Evolutionary conservation across 495 filamentous ascomycete genomes (phyloP), one percentile per base, ranked within the genome.

Genomic region (Neurospora sp.): DNA sequence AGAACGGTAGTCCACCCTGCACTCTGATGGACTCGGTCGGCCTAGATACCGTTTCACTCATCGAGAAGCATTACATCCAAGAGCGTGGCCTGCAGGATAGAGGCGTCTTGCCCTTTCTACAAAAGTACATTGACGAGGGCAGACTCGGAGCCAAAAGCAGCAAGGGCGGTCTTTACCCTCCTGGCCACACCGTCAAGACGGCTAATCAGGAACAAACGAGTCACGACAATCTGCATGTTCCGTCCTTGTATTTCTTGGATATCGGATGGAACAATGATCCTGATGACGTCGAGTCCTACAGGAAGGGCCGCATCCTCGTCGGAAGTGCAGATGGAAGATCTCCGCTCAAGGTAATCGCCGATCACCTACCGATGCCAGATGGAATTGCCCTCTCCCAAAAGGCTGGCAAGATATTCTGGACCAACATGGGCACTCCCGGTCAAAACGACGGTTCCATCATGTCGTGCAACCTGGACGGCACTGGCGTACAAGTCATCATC

Each of bases 31-130:
- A 77, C 48, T 74, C 73, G 9, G 75, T 89, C 34, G 87, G 87
- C 7, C 80, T 89, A 4, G 86, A 89, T 70, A 89, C 87, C 0
- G 84, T 89, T 13, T 79, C 81, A 3, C 72, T 82, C 66, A 82
- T 82, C 34, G 82, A 83, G 69, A 37, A 81, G 39, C 79, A 83
- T 66, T 83, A 82, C 73, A 79, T 87, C 36, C n/a, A 80, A 13
- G 85, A 87, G 73, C 83, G 86, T 17, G 79, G 78, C 6, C 78
- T 88, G 1, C 11, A 75, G 0, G 78, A 78, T 24, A 73, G 81
- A 3, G 73, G 75, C 10, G 73, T 73, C 2, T 76, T 88, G 11
- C 75, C 81, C 69, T 88, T 74, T 38, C 76, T 88, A 19, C 76
- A 82, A 38, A 76, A 75, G 19, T 87, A 83, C 76, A 75, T 87